Conservation (phyloP, 1,284 basidiomycete species). For the Fomitopsis palustris region DNA sequence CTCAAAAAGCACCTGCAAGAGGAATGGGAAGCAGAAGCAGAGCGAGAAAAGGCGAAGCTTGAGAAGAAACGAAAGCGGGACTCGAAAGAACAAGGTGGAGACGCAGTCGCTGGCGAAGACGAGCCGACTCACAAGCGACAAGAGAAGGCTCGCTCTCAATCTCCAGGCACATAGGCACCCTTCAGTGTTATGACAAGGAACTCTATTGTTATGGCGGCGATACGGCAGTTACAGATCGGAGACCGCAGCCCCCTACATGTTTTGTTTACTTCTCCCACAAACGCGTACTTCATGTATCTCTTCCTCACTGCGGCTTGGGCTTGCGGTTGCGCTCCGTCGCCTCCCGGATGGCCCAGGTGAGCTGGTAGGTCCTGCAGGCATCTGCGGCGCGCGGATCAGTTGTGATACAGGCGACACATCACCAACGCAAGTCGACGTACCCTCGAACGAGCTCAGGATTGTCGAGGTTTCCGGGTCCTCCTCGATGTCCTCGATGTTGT, state of each 20-base stretch:
- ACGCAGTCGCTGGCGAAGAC: background rate
- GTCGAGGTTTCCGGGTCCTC: constrained; percentile 65
- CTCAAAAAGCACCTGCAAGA: constrained; percentile 72
- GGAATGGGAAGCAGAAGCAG: constrained; percentile 51
- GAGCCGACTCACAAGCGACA: background rate
- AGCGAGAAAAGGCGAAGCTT: constrained; percentile 26
- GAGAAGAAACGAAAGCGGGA: constrained; percentile 25
- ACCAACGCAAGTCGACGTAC: constrained; percentile 36
- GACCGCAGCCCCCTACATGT: background rate
- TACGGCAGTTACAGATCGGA: background rate
- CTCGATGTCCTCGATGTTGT: constrained; percentile 78
- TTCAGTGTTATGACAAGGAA: background rate
- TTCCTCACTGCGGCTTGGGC: constrained; percentile 11
- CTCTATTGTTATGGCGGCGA: background rate
- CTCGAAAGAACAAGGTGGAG: background rate
- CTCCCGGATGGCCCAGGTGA: constrained; percentile 84
- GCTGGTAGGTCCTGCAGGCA: constrained; percentile 83
- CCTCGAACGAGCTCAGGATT: constrained; percentile 75
- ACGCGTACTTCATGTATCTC: background rate
- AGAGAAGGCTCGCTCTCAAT: background rate
- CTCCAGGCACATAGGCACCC: background rate
- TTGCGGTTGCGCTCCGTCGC: constrained; percentile 57
- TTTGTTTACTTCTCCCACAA: background rate
- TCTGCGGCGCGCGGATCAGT: constrained; percentile 43
- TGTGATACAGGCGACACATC: background rate